Percentiles rank a stretch among this genome's conserved stretches.
These are phyloP conservation scores for Phytophthora podocarpi DNA, from an alignment of 352 stramenopile genomes.

Conservation along the genomic window DNA sequence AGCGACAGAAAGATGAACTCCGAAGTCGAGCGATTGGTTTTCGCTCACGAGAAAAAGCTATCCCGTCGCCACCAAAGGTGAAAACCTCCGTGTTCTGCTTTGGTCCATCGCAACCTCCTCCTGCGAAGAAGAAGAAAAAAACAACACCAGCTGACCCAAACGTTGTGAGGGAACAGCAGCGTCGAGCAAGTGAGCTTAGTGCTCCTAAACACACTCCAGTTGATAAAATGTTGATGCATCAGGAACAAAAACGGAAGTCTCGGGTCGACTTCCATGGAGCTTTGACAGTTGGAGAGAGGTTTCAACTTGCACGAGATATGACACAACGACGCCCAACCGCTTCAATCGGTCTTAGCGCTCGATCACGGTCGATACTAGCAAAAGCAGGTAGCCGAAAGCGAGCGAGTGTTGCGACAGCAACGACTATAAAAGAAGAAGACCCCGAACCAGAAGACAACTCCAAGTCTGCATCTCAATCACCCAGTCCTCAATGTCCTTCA, in stretches of 20 bases:
- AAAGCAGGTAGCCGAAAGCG: conserved; percentile 24
- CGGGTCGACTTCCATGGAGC: conserved; percentile 60
- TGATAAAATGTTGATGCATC: conserved; percentile 58
- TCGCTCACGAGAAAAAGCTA: conserved; percentile 64
- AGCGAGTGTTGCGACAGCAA: conserved; percentile 4
- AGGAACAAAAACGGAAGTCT: conserved; percentile 68
- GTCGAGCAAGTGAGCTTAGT: conserved; percentile 62
- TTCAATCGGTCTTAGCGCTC: conserved; percentile 11
- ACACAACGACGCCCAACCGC: conserved; percentile 38
- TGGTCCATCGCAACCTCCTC: conserved; percentile 42
- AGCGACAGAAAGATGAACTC: conserved; percentile 72
- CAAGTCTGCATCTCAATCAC: conserved; percentile 5
- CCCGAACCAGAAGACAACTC: neutral
- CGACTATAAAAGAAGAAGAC: conserved; percentile 9
- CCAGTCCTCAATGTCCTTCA: conserved; percentile 26
- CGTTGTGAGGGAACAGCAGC: conserved; percentile 56
- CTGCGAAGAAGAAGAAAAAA: conserved; percentile 39
- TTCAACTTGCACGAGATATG: conserved; percentile 63
- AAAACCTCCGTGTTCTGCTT: conserved; percentile 65
- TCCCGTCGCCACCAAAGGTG: conserved; percentile 50
- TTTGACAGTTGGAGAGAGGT: conserved; percentile 69
- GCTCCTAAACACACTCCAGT: conserved; percentile 66
- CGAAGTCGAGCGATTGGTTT: conserved; percentile 64
- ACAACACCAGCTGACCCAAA: conserved; percentile 39
- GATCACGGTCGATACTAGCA: conserved; percentile 31